Conservation (phyloP, 2,329 filamentous ascomycete species). For the Talaromyces atroroseus region DNA sequence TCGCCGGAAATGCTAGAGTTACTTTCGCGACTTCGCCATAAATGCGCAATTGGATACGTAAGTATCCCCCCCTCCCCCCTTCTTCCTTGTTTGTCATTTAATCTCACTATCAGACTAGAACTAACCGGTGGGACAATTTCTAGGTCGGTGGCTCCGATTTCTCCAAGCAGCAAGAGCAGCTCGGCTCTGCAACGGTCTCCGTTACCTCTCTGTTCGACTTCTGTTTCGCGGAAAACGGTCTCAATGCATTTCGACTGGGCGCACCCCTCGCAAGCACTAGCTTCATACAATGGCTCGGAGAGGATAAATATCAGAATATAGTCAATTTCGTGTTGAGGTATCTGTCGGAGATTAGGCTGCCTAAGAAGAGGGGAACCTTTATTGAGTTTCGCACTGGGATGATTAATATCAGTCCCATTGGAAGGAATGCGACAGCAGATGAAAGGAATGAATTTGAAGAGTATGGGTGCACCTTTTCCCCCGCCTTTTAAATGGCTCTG, state of each 20-base stretch:
- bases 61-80: conserved; percentile 8
- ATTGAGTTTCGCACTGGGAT: conserved; percentile 62
- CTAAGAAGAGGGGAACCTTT: conserved; percentile 62
- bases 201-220: conserved; percentile 92
- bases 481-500: background rate
- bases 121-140: conserved; percentile 12
- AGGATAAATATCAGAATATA: conserved; percentile 64
- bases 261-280: conserved; percentile 67
- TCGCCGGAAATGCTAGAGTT: conserved; percentile 77
- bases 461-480: conserved; percentile 22
- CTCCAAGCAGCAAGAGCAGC: conserved; percentile 91
- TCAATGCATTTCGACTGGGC: conserved; percentile 84
- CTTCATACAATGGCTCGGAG: conserved; percentile 90
- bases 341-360: conserved; percentile 56
- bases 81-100: background rate
- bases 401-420: conserved; percentile 58
- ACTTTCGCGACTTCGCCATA: conserved; percentile 74
- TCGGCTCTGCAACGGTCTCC: conserved; percentile 61
- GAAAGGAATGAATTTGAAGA: conserved; percentile 79
- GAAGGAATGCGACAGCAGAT: conserved; percentile 73
- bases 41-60: conserved; percentile 79
- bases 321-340: conserved; percentile 56
- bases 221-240: conserved; percentile 94
- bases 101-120: background rate
- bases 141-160: conserved; percentile 82